Evolutionary conservation across 202 grass and related monocot genomes (phyloP).

Genomic region (Eragrostis tef): DNA sequence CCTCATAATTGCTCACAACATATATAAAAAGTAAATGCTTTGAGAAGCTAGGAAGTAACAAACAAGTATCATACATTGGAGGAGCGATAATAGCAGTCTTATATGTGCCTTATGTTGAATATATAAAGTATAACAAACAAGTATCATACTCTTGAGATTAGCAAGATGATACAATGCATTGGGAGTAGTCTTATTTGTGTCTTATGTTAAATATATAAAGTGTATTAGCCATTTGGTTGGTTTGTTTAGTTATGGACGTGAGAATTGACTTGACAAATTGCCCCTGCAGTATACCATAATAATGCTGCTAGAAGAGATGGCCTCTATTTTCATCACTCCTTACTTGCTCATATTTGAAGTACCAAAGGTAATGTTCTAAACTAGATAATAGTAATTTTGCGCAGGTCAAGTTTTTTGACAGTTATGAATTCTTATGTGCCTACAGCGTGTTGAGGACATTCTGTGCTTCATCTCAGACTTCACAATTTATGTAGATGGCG

Average conservation of each 20-base stretch:
- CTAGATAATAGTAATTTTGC: slow-evolving; percentile 22
- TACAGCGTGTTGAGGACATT: slow-evolving; percentile 89
- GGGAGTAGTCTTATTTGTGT: neutral
- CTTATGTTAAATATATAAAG: neutral
- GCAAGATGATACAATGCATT: too few species aligned
- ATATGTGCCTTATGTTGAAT: too few species aligned
- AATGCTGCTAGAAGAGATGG: slow-evolving; percentile 98
- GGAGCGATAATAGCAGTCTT: too few species aligned
- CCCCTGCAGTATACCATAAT: slow-evolving; percentile 83
- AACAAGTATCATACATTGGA: too few species aligned
- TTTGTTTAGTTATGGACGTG: slow-evolving; percentile 19
- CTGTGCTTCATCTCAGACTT: slow-evolving; percentile 95
- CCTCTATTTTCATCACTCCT: slow-evolving; percentile 89
- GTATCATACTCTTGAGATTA: too few species aligned
- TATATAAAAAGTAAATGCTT: too few species aligned
- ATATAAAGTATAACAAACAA: too few species aligned
- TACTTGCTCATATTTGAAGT: slow-evolving; percentile 90
- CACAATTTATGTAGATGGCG: slow-evolving; percentile 89
- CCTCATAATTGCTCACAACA: too few species aligned
- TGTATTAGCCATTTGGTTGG: neutral
- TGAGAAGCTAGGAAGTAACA: too few species aligned
- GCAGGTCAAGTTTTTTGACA: slow-evolving; percentile 27
- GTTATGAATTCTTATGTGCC: slow-evolving; percentile 39
- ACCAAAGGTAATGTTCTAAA: slow-evolving; percentile 79
- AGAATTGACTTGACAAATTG: slow-evolving; percentile 37